phyloP scores from a whole-genome alignment of 169 alveolate species.

The Neospora caninum region DNA sequence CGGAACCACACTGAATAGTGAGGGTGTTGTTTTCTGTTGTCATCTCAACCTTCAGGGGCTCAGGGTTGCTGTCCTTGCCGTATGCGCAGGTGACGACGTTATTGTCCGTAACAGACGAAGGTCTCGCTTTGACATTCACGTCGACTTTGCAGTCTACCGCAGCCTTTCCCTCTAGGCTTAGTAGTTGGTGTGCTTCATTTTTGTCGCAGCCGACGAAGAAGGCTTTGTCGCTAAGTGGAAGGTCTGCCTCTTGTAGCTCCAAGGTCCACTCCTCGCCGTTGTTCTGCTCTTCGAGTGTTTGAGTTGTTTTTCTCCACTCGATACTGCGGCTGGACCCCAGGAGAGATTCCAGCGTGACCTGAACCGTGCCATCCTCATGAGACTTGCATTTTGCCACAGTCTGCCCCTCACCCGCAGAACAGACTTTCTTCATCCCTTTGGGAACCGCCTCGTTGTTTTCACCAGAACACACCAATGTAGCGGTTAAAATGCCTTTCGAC shows the following conservation, averaged over 20 bases:
- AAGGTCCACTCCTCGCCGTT: background rate
- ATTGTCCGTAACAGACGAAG: background rate
- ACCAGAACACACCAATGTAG: background rate
- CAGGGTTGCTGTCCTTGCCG: background rate
- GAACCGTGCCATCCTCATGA: background rate
- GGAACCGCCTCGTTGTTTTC: background rate
- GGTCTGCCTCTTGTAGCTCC: background rate
- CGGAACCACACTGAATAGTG: background rate
- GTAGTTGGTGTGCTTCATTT: too few species aligned
- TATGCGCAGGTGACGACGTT: constrained; percentile 26
- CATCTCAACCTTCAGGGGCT: background rate
- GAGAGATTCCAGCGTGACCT: background rate
- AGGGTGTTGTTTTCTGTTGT: constrained; percentile 7
- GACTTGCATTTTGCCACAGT: background rate
- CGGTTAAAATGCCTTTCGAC: background rate
- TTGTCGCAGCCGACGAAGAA: constrained; percentile 31
- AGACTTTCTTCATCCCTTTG: background rate
- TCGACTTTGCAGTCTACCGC: background rate
- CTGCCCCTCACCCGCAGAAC: background rate
- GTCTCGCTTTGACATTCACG: background rate
- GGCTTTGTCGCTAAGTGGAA: background rate
- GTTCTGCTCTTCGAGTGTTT: background rate
- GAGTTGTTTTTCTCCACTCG: background rate
- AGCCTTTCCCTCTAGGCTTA: background rate
- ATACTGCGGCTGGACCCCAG: background rate